Conservation (phyloP, 2,329 filamentous ascomycete genomes). For the Coleophoma cylindrospora region DNA sequence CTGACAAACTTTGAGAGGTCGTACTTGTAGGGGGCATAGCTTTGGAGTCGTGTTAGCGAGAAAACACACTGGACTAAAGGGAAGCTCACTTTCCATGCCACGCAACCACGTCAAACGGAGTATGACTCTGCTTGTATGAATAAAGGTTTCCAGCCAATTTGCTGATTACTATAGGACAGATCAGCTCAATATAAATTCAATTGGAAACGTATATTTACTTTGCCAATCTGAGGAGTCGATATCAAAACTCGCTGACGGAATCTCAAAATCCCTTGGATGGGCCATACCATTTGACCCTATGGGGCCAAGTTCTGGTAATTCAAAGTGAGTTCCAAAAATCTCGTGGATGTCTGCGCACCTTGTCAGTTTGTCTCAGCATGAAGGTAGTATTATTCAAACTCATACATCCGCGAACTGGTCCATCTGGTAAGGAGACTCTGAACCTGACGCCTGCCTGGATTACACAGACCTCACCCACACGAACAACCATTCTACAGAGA, state of each 20-base stretch:
- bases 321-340: conserved; percentile 57
- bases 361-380: too few species aligned
- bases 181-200: too few species aligned
- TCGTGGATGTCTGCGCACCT: conserved; percentile 46
- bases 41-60: too few species aligned
- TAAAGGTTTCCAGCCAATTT: conserved; percentile 66
- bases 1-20: conserved; percentile 59
- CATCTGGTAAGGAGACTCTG: conserved; percentile 52
- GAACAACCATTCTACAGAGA: conserved; percentile 40
- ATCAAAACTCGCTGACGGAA: conserved; percentile 48
- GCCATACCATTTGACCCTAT: conserved; percentile 61
- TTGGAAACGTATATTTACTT: conserved; percentile 24
- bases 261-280: conserved; percentile 59
- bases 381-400: too few species aligned
- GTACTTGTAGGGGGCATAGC: conserved; percentile 70
- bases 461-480: conserved; percentile 60
- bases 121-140: conserved; percentile 58
- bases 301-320: conserved; percentile 59
- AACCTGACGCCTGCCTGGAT: conserved; percentile 61
- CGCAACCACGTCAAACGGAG: conserved; percentile 71
- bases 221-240: conserved; percentile 30
- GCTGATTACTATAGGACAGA: conserved; percentile 28
- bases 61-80: too few species aligned
- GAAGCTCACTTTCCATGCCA: conserved; percentile 61
- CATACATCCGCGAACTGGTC: conserved; percentile 48